phyloP scores from a whole-genome alignment of 176 grass and related monocot genomes.

The Musa beccarii region DNA sequence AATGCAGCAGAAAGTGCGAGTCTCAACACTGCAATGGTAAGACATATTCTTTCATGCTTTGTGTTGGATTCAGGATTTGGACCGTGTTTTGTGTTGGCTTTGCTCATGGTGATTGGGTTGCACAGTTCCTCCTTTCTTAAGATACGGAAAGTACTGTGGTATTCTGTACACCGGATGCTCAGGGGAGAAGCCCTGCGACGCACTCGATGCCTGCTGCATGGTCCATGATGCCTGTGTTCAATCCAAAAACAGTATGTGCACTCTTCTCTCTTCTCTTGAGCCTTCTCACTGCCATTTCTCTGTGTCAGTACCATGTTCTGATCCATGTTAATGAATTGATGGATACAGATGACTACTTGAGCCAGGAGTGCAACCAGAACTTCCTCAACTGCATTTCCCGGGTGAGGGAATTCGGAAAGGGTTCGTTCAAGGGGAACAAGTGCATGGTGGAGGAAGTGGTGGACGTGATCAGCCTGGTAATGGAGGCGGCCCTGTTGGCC shows the following conservation, averaged over 20 bases:
- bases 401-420: constrained; percentile 28
- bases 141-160: constrained; percentile 97
- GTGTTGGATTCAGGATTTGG: background rate
- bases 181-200: constrained; percentile 80
- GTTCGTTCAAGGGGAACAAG: constrained; percentile 68
- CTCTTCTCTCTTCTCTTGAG: background rate
- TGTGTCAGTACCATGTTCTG: background rate
- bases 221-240: constrained; percentile 75
- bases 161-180: constrained; percentile 92
- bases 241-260: constrained; percentile 43
- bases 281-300: background rate
- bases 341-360: constrained; percentile 78
- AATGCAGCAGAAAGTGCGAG: too few relatives aligned
- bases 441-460: constrained; percentile 86
- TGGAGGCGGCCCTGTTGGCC: constrained; percentile 75
- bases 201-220: constrained; percentile 95
- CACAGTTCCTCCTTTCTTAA: constrained; percentile 53
- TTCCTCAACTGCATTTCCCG: constrained; percentile 52
- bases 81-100: background rate
- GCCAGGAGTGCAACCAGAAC: constrained; percentile 55
- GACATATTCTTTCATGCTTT: background rate
- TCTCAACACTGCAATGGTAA: background rate
- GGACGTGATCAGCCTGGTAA: constrained; percentile 58
- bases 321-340: background rate
- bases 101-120: background rate